Base-by-base conservation (phyloP, 176 grass and related monocot species). In the Aegilops umbellulata region DNA sequence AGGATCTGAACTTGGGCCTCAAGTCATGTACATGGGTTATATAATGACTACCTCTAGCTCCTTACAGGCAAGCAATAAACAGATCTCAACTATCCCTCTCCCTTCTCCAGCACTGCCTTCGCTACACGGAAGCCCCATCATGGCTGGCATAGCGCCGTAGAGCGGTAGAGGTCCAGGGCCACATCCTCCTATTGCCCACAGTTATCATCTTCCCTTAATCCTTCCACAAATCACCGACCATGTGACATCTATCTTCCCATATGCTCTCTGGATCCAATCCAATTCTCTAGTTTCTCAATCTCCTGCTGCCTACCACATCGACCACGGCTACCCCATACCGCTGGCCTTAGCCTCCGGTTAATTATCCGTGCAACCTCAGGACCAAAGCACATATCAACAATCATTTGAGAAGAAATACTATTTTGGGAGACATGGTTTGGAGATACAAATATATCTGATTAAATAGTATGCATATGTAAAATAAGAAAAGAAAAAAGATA, bases 321-420 rank as follows among this genome's bases (percentile, higher is more conserved):
- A 74, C 22, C 42, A 49, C 0, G 7, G 53, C 53, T 58, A 22
- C 53, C 53, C 19, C 0, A 58, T 7, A 53, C 49, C 49, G 16
- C 1, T 6, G 2, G 53, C 53, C 53, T 3, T 7, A 2, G 7
- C 1, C 53, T 58, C 6, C 2, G 7, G 19, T 3, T 1, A 58
- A 58, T 22, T 58, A 58, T 6, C 53, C 19, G 17, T 58, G 19
- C 53, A 58, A 22, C 53, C 7, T 58, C 19, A 58, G 53, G 53
- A 58, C 53, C 53, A 58, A 58, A 22, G 19, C 53, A 58, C 53
- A 58, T 1, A 58, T 58, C 19, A 58, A 58, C 53, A 2, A 9
- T 73, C 64, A 68, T 65, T 78, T 83, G 66, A 83, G 20, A 79
- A 44, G 7, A 17, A 62, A 42, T 31, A 73, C 11, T 13, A 88